These are phyloP conservation scores for Amanita brunnescens DNA, from an alignment of 768 basidiomycete species.

Conservation along the genomic window DNA sequence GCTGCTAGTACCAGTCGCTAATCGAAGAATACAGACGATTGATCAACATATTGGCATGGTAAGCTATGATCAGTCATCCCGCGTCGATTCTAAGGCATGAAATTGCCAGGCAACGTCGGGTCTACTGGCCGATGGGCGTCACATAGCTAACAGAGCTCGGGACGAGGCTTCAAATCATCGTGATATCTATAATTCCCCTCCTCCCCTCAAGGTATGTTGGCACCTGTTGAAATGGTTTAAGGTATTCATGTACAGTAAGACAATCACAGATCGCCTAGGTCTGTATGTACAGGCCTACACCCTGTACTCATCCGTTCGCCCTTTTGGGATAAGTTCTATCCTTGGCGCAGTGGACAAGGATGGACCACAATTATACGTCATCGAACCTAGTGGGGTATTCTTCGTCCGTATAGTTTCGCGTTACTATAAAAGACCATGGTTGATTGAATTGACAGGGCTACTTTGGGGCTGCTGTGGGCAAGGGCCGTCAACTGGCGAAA, in stretches of 20 bases:
- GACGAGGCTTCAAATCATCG: conserved; percentile 75
- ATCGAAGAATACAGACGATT: conserved; percentile 87
- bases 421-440: background rate
- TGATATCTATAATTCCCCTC: conserved; percentile 61
- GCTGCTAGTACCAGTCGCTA: conserved; percentile 86
- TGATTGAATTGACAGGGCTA: conserved; percentile 57
- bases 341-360: conserved; percentile 83
- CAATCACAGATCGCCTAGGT: conserved; percentile 64
- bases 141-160: conserved; percentile 74
- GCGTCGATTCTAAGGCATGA: background rate
- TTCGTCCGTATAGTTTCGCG: conserved; percentile 43
- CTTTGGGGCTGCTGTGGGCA: conserved; percentile 93
- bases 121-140: conserved; percentile 87
- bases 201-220: conserved; percentile 64
- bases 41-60: conserved; percentile 94
- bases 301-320: conserved; percentile 94
- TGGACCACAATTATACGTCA: conserved; percentile 79
- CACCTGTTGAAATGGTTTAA: background rate
- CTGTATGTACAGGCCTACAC: conserved; percentile 95
- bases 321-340: conserved; percentile 93
- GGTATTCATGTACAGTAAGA: conserved; percentile 15
- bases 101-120: conserved; percentile 78
- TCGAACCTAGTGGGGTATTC: conserved; percentile 93
- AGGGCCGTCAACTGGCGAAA: conserved; percentile 96
- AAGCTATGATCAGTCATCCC: conserved; percentile 1